These are phyloP conservation scores for Helminthosporium solani DNA, from an alignment of 2,329 filamentous ascomycete species.

Conservation along the genomic window DNA sequence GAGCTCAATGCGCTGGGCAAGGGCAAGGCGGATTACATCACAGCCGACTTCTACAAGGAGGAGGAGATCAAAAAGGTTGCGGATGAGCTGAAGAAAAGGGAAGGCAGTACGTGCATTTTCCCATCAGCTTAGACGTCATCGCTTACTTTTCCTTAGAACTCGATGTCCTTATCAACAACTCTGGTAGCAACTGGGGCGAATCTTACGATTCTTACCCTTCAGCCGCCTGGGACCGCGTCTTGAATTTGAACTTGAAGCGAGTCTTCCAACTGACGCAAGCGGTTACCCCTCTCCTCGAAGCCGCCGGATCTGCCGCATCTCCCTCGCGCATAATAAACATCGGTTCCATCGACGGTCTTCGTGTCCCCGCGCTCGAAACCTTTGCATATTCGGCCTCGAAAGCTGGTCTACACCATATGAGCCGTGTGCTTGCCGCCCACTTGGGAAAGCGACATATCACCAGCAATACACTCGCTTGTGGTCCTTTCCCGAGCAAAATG, in stretches of 20 bases:
- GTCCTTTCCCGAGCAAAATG: constrained; percentile 70
- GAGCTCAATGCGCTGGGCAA: constrained; percentile 58
- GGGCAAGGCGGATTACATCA: constrained; percentile 60
- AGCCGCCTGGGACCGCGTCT: constrained; percentile 56
- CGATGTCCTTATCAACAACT: constrained; percentile 67
- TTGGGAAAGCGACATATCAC: constrained; percentile 62
- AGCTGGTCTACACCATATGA: constrained; percentile 65
- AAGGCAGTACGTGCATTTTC: constrained; percentile 41
- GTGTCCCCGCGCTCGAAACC: constrained; percentile 60
- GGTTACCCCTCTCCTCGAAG: constrained; percentile 63
- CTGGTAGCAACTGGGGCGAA: constrained; percentile 65
- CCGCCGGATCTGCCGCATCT: constrained; percentile 45
- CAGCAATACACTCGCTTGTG: constrained; percentile 69
- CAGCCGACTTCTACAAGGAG: constrained; percentile 64
- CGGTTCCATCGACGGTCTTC: constrained; percentile 63
- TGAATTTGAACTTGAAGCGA: constrained; percentile 63
- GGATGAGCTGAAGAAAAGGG: constrained; percentile 55
- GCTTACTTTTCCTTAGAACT: constrained; percentile 40
- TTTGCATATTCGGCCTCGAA: constrained; percentile 63
- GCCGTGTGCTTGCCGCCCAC: constrained; percentile 63
- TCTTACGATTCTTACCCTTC: constrained; percentile 59
- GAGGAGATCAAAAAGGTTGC: constrained; percentile 60
- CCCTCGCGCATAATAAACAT: constrained; percentile 65
- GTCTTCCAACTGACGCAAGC: constrained; percentile 66
- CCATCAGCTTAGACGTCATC: too few relatives aligned